Evolutionary conservation across 179 eudicot genomes (phyloP), one percentile per base, ranked within the genome.

Genomic region (Silene noctiflora): DNA sequence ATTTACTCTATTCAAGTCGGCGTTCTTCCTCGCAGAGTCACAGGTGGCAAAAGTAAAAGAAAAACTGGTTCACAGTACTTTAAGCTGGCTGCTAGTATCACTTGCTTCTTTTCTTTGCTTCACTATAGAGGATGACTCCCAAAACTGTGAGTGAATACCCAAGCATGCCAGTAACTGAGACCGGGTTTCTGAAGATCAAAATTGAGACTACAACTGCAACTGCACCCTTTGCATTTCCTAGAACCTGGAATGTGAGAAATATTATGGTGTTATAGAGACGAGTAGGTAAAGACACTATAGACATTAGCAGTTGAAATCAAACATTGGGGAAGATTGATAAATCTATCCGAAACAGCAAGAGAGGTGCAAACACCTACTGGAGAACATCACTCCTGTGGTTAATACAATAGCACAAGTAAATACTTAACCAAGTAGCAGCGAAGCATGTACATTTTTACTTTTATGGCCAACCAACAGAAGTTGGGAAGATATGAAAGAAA

Each of bases 181-280:
- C 96, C 0, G 96, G 96, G 77, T 91, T 91, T 74, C 79, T 89
- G 55, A 91, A 91, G 73, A 91, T 91, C 83, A 91, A 79, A 76
- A 91, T 88, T 4, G 96, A 91, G 70, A 91, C 86, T 4, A 91
- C 96, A 72, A 91, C 93, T 20, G 96, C 91, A 6, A 90, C 91
- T 1, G 92, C 96, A 24, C 96, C 96, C 85, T 89, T 90, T 35
- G 96, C 96, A 60, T 91, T 91, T 68, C 96, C 92, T 25, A 91
- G 87, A 44, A 91, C 96, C 96, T 91, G 86, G 19, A 81, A 82
- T 68, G 20, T 53, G 76, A 68, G 70, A 60, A 64, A 53, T 27
- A 22, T 11, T 63, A 51, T 14, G 55, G 6, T 65, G 61, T 42
- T 13, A 31, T 29, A 55, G 29, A 64, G 25, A 65, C 48, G 56